phyloP scores from a whole-genome alignment of 768 basidiomycete species.

The Leccinum disarticulatum region DNA sequence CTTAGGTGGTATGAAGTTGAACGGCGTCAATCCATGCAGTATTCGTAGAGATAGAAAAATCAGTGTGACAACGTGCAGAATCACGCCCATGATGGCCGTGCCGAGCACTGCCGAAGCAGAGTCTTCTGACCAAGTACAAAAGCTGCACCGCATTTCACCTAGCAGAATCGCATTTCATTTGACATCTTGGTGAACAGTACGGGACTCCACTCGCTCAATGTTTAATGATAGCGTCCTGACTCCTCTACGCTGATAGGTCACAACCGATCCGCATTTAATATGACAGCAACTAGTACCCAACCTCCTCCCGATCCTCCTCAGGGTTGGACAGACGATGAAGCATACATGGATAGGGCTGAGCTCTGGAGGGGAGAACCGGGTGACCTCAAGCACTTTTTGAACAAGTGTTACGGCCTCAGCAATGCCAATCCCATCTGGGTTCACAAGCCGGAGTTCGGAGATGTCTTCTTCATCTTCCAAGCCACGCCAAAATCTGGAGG shows the following conservation, averaged over 20 bases:
- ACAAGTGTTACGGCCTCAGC: neutral
- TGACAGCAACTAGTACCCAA: neutral
- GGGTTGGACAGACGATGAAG: slow-evolving; percentile 3
- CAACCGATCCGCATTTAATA: neutral
- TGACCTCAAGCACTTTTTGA: neutral
- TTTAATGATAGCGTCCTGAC: neutral
- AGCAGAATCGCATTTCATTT: too few relatives aligned
- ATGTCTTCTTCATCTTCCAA: slow-evolving; percentile 5
- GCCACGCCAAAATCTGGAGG: neutral
- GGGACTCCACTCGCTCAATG: neutral
- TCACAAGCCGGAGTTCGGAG: neutral
- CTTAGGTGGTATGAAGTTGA: neutral
- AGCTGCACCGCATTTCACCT: too few relatives aligned
- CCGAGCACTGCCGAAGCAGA: neutral
- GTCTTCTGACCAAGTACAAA: neutral
- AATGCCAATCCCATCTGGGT: neutral
- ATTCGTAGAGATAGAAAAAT: neutral
- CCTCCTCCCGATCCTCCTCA: neutral
- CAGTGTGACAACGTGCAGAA: too few relatives aligned
- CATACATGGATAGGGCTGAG: neutral
- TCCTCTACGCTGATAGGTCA: neutral
- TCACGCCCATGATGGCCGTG: too few relatives aligned
- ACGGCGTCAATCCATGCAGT: neutral
- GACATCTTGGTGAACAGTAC: neutral
- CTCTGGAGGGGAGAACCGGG: neutral